Conservation (phyloP, 176 grass and related monocot genomes). For the Oryza australiensis region DNA sequence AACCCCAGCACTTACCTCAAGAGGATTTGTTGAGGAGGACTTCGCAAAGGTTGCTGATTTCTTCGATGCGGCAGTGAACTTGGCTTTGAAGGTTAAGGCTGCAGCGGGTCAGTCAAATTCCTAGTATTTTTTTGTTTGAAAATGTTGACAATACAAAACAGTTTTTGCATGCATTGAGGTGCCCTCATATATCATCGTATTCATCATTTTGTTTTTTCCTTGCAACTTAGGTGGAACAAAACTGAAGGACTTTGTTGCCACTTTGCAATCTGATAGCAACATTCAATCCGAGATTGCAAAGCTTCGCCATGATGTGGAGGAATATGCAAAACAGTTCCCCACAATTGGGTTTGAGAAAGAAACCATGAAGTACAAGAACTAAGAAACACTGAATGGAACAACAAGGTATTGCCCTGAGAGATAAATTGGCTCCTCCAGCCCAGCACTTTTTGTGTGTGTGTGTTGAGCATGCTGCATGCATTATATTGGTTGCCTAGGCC, state of each 20-base stretch:
- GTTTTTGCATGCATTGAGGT: conserved; percentile 10
- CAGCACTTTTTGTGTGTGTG: background rate
- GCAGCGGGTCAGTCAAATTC: conserved; percentile 57
- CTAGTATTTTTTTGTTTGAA: conserved; percentile 8
- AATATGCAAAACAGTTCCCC: conserved; percentile 97
- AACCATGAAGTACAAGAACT: conserved; percentile 95
- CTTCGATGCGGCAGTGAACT: conserved; percentile 76
- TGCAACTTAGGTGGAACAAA: conserved; percentile 70
- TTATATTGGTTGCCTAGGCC: background rate
- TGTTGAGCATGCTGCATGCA: background rate
- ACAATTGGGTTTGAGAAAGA: conserved; percentile 99
- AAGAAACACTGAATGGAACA: conserved; percentile 25
- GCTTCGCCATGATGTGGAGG: conserved; percentile 82
- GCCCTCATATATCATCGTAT: conserved; percentile 20
- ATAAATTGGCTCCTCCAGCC: background rate
- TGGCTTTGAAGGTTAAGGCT: conserved; percentile 85
- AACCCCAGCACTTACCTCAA: conserved; percentile 95
- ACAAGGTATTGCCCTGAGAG: conserved; percentile 31
- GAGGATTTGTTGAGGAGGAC: conserved; percentile 97
- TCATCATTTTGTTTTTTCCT: conserved; percentile 20
- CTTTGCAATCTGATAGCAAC: conserved; percentile 67
- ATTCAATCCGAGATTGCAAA: conserved; percentile 91
- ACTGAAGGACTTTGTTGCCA: conserved; percentile 93
- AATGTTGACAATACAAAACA: background rate
- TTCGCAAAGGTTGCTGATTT: conserved; percentile 95